Base-by-base conservation (phyloP, 2,329 filamentous ascomycete species). In the Phialocephala subalpina region DNA sequence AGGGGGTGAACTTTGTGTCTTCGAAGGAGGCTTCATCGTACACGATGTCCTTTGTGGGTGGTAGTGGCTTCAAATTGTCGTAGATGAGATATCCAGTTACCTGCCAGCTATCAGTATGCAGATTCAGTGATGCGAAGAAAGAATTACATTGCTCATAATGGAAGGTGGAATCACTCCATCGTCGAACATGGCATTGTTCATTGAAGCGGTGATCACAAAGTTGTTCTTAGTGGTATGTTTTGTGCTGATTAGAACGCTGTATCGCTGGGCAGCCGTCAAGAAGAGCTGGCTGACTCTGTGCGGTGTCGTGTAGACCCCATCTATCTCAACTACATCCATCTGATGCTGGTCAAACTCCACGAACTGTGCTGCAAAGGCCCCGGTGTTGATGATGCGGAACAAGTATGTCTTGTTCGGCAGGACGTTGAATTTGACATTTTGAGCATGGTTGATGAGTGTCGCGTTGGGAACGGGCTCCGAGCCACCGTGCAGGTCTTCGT, bases 321-420 rank as follows among this genome's bases (percentile, higher is more conserved):
- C 82, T 2, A 84, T 76, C 66, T 83, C 82, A n/a, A 84, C 78
- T 60, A 83, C 80, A n/a, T 72, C 77, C 73, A 84, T 80, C 6
- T 57, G 40, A 57, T 71, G 69, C 5, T 42, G 40, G 22, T 67
- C 62, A 35, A 71, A 57, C n/a, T 59, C 27, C 11, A 68, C 20
- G 29, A 55, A 62, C 12, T 38, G 16, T 11, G 38, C 47, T 4
- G 64, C 61, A 56, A 70, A 67, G 9, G 61, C 62, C 1, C 56
- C 61, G 16, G 68, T 56, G 27, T 58, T 65, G 40, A 69, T 68
- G 4, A 71, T 18, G 8, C 65, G 53, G 18, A 71, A 14, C 20
- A 60, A 33, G 49, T 71, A 71, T 36, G 59, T 69, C 40, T 59
- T 67, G 5, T 59, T 62, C 11, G 67, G 64, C 16, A 29, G 58